A percentile compares a stretch with the other conserved stretches of the same genome.
Conservation (phyloP, 441 rosid genomes). For the Syzygium malaccense region DNA sequence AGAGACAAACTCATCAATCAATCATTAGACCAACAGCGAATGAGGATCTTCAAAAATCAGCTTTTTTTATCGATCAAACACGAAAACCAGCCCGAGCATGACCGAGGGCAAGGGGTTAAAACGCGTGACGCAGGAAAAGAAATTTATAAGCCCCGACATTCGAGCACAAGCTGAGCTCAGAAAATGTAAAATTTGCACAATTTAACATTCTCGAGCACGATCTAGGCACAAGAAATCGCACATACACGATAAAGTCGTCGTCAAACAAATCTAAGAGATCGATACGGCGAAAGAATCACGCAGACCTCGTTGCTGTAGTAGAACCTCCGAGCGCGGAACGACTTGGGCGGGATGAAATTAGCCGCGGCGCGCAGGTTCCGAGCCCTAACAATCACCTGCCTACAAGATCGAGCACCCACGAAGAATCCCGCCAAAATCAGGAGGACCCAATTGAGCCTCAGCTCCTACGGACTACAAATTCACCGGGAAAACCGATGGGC, state of each 20-base stretch:
- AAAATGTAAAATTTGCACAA: not conserved
- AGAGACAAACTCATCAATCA: not conserved
- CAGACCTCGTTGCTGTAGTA: conserved; percentile 85
- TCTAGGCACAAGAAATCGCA: not conserved
- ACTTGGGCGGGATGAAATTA: conserved; percentile 75
- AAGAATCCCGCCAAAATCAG: not conserved
- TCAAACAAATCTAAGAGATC: not conserved
- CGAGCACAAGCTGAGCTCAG: not conserved
- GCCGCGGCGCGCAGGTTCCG: conserved; percentile 82
- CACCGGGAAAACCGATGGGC: not conserved
- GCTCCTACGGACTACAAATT: not conserved
- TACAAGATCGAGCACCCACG: not conserved
- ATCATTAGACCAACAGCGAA: not conserved
- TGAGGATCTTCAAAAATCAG: not conserved
- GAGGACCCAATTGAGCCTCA: not conserved
- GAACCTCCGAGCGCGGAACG: conserved; percentile 79
- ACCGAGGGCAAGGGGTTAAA: not conserved
- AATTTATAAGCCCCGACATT: not conserved
- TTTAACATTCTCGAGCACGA: not conserved
- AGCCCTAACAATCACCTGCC: conserved; percentile 87
- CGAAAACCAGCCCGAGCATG: not conserved
- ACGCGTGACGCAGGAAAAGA: not conserved
- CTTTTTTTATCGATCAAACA: not conserved
- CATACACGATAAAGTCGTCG: not conserved
- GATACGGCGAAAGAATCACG: not conserved